Evolutionary conservation across 768 basidiomycete genomes (phyloP).

Genomic region (Boletus speciosus): DNA sequence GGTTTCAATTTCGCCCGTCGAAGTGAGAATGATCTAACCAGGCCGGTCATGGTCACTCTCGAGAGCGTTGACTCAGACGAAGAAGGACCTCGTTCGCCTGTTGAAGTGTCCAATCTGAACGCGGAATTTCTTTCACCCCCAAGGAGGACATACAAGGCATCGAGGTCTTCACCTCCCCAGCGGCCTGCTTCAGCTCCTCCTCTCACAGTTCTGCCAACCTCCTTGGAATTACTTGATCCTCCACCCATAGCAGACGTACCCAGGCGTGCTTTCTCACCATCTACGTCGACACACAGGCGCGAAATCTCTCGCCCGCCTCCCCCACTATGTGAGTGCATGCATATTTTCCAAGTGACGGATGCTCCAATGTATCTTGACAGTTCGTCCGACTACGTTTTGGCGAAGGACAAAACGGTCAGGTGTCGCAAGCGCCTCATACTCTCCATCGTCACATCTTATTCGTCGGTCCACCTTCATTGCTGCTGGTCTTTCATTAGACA

Average conservation of each 20-base stretch:
- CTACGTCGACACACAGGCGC: constrained; percentile 17
- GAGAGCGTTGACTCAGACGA: constrained; percentile 26
- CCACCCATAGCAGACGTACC: constrained; percentile 8
- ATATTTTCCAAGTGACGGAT: neutral
- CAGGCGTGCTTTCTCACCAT: constrained; percentile 16
- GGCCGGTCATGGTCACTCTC: constrained; percentile 33
- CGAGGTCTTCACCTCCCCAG: constrained; percentile 8
- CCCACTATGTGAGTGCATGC: constrained; percentile 51
- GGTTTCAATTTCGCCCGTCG: constrained; percentile 31
- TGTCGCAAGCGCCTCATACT: constrained; percentile 66
- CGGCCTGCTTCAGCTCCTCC: constrained; percentile 26
- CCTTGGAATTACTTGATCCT: neutral
- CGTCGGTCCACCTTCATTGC: constrained; percentile 78
- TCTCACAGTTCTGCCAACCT: neutral
- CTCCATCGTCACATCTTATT: constrained; percentile 68
- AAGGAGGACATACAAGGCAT: constrained; percentile 25
- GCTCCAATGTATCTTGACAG: constrained; percentile 33
- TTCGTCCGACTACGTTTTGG: constrained; percentile 84
- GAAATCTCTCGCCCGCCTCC: constrained; percentile 60
- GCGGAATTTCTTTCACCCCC: constrained; percentile 25
- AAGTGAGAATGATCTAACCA: constrained; percentile 26
- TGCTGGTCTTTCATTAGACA: constrained; percentile 66
- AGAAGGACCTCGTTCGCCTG: constrained; percentile 22
- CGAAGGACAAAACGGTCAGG: constrained; percentile 68
- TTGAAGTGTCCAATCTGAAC: constrained; percentile 21